These are phyloP conservation scores for Colletotrichum aenigma DNA, from an alignment of 2,329 filamentous ascomycete species.

Conservation along the genomic window DNA sequence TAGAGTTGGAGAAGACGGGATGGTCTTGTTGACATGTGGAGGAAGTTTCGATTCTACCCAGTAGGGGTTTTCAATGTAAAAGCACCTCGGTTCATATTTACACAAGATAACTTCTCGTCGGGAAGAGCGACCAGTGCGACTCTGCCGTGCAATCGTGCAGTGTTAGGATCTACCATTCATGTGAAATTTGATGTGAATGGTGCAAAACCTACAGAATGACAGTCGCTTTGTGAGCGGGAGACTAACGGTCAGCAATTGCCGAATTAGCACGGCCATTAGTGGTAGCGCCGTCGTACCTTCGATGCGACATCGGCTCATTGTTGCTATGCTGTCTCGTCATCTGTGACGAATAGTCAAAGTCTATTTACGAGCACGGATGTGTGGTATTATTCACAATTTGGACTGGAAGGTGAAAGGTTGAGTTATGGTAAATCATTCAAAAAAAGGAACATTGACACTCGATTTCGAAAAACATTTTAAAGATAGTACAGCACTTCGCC, in stretches of 20 bases:
- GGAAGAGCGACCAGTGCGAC: neutral
- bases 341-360: neutral
- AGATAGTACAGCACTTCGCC: neutral
- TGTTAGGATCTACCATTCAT: neutral
- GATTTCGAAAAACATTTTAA: neutral
- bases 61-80: too few species aligned
- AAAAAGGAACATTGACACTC: neutral
- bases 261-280: neutral
- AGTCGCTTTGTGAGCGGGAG: neutral
- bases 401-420: neutral
- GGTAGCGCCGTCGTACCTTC: neutral
- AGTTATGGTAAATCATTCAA: neutral
- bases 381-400: neutral
- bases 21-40: neutral
- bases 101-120: neutral
- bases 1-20: neutral
- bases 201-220: neutral
- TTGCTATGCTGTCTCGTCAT: neutral
- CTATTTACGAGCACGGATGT: neutral
- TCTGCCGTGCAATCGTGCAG: neutral
- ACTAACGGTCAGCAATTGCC: neutral
- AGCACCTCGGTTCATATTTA: too few species aligned
- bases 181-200: neutral
- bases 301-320: neutral
- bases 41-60: too few species aligned